A percentile compares a stretch with the other conserved stretches of the same genome.
phyloP scores from a whole-genome alignment of 2,329 filamentous ascomycete species.

The Aciculosporium take region DNA sequence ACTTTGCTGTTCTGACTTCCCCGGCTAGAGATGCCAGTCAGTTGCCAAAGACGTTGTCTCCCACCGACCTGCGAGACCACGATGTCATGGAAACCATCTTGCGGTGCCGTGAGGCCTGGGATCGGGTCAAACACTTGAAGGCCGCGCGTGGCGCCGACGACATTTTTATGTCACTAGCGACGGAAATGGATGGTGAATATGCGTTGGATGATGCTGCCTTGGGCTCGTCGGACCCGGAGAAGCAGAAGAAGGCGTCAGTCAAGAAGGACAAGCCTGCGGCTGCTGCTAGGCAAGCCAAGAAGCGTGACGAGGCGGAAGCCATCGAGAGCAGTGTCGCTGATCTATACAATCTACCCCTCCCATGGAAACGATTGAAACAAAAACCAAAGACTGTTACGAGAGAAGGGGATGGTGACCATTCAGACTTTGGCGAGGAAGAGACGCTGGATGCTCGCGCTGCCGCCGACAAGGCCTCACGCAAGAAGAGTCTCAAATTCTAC shows the following conservation, averaged over 20 bases:
- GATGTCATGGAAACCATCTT: conserved; percentile 78
- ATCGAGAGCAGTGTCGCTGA: conserved; percentile 59
- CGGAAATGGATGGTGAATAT: conserved; percentile 13
- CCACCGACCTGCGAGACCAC: conserved; percentile 74
- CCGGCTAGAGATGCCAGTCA: conserved; percentile 47
- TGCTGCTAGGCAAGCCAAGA: conserved; percentile 26
- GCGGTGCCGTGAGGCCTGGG: conserved; percentile 69
- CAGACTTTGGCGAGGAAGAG: conserved; percentile 89
- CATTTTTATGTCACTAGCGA: conserved; percentile 10
- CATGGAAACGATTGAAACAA: conserved; percentile 30
- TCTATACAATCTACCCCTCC: conserved; percentile 47
- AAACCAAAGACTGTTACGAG: conserved; percentile 17
- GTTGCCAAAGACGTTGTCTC: conserved; percentile 47
- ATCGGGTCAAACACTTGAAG: conserved; percentile 53
- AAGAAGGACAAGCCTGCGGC: conserved; percentile 23
- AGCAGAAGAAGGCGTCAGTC: conserved; percentile 14
- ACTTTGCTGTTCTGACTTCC: conserved; percentile 86
- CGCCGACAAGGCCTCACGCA: conserved; percentile 75
- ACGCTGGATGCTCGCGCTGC: conserved; percentile 62
- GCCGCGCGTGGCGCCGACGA: conserved; percentile 25
- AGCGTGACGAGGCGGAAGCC: conserved; percentile 36
- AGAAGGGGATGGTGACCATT: conserved; percentile 46
- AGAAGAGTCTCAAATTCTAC: conserved; percentile 92
- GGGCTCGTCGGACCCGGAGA: conserved; percentile 12
- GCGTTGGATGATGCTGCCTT: conserved; percentile 8